These are phyloP conservation scores for Athelia psychrophila DNA, from an alignment of 1,284 basidiomycete genomes.

Conservation along the genomic window DNA sequence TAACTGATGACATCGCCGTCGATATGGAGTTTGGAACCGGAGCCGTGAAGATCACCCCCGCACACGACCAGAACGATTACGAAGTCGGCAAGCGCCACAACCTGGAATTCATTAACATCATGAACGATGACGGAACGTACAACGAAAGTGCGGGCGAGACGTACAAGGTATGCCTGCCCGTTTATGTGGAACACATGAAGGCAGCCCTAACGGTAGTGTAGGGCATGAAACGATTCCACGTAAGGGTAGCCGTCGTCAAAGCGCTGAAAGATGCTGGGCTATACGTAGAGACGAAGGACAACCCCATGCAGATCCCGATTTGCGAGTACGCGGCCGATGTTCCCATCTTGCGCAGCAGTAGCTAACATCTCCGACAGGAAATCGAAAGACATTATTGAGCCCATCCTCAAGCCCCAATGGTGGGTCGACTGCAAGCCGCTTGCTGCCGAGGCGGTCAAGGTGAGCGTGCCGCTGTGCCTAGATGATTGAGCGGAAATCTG, in stretches of 20 bases:
- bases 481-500: background rate
- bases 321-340: slow-evolving; percentile 58
- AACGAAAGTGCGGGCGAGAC: slow-evolving; percentile 86
- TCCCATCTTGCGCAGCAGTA: background rate
- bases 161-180: slow-evolving; percentile 56
- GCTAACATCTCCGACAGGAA: slow-evolving; percentile 49
- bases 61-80: slow-evolving; percentile 98
- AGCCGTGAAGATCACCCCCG: slow-evolving; percentile 99
- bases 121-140: slow-evolving; percentile 97
- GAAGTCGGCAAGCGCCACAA: slow-evolving; percentile 90
- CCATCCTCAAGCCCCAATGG: slow-evolving; percentile 98
- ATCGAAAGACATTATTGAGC: slow-evolving; percentile 96
- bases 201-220: slow-evolving; percentile 20
- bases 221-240: slow-evolving; percentile 98
- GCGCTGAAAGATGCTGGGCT: slow-evolving; percentile 85
- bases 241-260: slow-evolving; percentile 82
- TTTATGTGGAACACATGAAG: background rate
- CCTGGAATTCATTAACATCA: slow-evolving; percentile 91
- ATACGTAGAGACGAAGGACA: slow-evolving; percentile 92
- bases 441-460: slow-evolving; percentile 88
- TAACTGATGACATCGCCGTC: slow-evolving; percentile 83
- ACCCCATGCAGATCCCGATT: slow-evolving; percentile 92
- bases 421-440: slow-evolving; percentile 96
- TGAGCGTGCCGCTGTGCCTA: slow-evolving; percentile 22
- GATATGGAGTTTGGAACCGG: slow-evolving; percentile 98